These are phyloP conservation scores for Plasmodium knowlesi DNA, from an alignment of 169 alveolate genomes.

Conservation along the genomic window DNA sequence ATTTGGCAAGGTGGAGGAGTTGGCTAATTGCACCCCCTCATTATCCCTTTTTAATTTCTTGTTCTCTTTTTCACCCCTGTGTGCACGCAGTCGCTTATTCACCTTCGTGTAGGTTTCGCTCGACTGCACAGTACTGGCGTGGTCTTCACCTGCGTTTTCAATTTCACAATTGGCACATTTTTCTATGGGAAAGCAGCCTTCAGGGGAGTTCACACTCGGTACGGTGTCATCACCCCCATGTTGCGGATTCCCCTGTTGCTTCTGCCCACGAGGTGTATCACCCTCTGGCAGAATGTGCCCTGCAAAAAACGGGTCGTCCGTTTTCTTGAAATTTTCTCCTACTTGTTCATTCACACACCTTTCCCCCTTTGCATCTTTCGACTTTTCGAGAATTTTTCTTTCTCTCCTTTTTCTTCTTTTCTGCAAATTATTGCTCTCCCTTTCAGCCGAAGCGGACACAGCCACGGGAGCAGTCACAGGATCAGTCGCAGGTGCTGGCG, in stretches of 20 bases:
- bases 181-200: neutral
- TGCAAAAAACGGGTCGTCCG: neutral
- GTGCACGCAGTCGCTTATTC: neutral
- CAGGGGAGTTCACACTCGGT: neutral
- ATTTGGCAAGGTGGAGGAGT: neutral
- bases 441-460: neutral
- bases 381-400: slow-evolving; percentile 16
- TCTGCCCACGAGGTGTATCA: neutral
- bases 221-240: neutral
- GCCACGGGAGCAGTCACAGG: neutral
- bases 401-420: slow-evolving; percentile 19
- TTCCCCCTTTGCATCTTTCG: neutral
- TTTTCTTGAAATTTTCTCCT: neutral
- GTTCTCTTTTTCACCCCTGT: neutral
- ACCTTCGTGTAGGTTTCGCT: neutral
- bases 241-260: neutral
- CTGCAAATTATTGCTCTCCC: slow-evolving; percentile 6
- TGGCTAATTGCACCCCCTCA: neutral
- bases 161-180: neutral
- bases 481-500: too few species aligned
- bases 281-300: neutral
- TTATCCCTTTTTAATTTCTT: neutral
- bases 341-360: neutral
- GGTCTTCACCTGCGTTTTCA: neutral
- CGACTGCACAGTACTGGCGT: neutral